These are phyloP conservation scores for Cystobasidium sp. DNA, from an alignment of 1,284 basidiomycete genomes.

Conservation along the genomic window DNA sequence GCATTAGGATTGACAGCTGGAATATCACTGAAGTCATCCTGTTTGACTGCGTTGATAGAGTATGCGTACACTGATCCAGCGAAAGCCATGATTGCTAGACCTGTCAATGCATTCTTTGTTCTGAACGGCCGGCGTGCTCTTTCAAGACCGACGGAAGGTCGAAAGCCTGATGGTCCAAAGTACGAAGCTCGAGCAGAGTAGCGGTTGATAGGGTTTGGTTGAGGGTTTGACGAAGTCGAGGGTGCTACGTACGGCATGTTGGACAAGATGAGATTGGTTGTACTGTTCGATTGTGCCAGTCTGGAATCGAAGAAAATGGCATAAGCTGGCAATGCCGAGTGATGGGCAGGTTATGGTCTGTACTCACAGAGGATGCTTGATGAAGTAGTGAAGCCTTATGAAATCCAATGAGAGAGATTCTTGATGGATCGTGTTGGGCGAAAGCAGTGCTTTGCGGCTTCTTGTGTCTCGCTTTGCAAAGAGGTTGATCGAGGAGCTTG, in stretches of 20 bases:
- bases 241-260: conserved; percentile 41
- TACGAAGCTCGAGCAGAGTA: conserved; percentile 44
- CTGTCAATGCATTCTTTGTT: conserved; percentile 77
- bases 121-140: conserved; percentile 85
- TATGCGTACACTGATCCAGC: conserved; percentile 86
- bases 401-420: no score
- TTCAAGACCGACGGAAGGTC: conserved; percentile 79
- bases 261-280: background rate
- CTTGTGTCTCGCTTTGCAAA: background rate
- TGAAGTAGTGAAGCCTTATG: no score
- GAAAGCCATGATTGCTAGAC: conserved; percentile 72
- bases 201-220: conserved; percentile 35
- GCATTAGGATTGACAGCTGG: conserved; percentile 42
- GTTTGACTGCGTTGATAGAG: conserved; percentile 89
- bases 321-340: no score
- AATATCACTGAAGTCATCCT: conserved; percentile 72
- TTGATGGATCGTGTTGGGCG: no score
- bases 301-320: background rate
- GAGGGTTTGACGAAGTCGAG: conserved; percentile 30
- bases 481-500: background rate
- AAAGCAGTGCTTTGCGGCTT: no score
- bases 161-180: conserved; percentile 33
- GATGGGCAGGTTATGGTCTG: no score
- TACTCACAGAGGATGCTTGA: no score
- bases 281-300: background rate